phyloP scores from a whole-genome alignment of 1,284 basidiomycete genomes.

The Leccinum subrobustum region DNA sequence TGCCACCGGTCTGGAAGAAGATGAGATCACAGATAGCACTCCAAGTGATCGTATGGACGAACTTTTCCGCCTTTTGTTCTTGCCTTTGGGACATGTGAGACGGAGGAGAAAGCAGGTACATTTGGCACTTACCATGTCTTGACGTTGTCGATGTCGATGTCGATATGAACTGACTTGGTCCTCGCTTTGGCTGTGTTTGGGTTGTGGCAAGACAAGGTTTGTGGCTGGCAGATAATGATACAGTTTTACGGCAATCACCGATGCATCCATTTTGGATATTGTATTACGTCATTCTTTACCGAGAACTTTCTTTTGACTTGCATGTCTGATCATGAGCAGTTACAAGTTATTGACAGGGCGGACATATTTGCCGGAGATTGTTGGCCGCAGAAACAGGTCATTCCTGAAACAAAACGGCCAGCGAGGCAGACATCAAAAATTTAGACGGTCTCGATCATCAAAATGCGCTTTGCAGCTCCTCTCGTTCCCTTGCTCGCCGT shows the following conservation, averaged over 20 bases:
- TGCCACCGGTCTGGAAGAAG: conserved; percentile 56
- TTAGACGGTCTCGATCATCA: conserved; percentile 19
- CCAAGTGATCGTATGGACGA: conserved; percentile 24
- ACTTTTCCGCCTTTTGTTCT: conserved; percentile 45
- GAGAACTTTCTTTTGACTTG: no score
- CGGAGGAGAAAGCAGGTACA: conserved; percentile 2
- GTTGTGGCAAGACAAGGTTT: conserved; percentile 37
- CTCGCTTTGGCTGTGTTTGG: conserved; percentile 30
- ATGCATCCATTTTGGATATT: no score
- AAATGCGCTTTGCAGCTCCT: conserved; percentile 56
- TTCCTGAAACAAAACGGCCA: not conserved
- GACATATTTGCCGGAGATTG: not conserved
- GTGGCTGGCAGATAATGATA: conserved; percentile 34
- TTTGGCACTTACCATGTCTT: conserved; percentile 59
- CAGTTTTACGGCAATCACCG: conserved; percentile 32
- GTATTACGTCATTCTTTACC: no score
- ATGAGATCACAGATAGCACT: conserved; percentile 6
- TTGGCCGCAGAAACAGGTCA: not conserved
- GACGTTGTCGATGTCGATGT: conserved; percentile 42
- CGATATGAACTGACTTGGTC: not conserved
- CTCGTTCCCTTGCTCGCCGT: conserved; percentile 42
- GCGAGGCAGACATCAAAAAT: not conserved
- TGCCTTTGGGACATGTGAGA: conserved; percentile 32
- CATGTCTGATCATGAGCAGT: not conserved
- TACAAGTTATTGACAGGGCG: not conserved